Conservation (phyloP, 306 rosid genomes). For the Castanopsis chinensis region DNA sequence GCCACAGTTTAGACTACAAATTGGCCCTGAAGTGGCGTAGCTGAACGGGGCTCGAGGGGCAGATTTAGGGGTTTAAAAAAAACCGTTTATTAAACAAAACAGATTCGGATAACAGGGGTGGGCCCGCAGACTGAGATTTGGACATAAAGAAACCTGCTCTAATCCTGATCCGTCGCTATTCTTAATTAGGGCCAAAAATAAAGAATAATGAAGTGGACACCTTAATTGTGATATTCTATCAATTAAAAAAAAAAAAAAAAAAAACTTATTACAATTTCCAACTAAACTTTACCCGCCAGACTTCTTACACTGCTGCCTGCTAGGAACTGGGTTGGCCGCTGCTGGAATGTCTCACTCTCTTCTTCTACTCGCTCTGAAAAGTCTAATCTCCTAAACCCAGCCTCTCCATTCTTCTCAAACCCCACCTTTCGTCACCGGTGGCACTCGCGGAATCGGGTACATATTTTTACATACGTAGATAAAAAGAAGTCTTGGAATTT, state of each 20-base stretch:
- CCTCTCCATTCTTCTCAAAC: constrained; percentile 7
- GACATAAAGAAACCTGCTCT: no score
- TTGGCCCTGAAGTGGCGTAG: no score
- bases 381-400: background rate
- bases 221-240: no score
- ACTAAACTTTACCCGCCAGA: no score
- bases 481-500: background rate
- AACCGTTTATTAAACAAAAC: fast-evolving
- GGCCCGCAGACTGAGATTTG: fast-evolving
- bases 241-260: no score
- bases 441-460: constrained; percentile 80
- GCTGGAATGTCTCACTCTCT: constrained; percentile 19
- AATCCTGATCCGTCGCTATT: fast-evolving
- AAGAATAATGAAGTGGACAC: no score
- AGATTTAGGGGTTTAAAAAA: no score
- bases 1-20: no score
- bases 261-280: no score
- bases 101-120: no score
- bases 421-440: constrained; percentile 52
- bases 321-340: background rate
- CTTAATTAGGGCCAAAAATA: no score
- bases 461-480: background rate
- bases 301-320: no score
- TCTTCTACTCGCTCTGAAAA: background rate
- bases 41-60: fast-evolving